Evolutionary conservation across 768 basidiomycete genomes (phyloP).

Genomic region (Kwoniella sp.): DNA sequence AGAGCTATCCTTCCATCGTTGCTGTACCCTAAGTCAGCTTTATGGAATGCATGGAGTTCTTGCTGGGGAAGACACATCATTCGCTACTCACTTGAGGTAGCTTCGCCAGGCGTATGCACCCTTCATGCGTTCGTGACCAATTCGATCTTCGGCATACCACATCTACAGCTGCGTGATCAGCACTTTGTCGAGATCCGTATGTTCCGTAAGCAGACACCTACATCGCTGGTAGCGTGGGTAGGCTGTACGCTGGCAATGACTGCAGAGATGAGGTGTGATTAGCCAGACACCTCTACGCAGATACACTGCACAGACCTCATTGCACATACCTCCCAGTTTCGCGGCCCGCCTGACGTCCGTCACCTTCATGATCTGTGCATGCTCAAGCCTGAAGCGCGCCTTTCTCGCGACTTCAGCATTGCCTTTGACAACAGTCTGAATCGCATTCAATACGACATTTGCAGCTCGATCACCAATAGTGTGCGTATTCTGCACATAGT

Average conservation of each 20-base stretch:
- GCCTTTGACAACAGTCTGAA: constrained; percentile 67
- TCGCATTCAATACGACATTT: constrained; percentile 77
- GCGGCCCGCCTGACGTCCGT: constrained; percentile 73
- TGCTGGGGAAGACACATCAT: too few species aligned
- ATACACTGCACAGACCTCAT: neutral
- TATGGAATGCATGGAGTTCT: neutral
- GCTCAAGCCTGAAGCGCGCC: constrained; percentile 78
- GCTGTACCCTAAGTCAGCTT: constrained; percentile 24
- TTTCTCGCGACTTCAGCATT: constrained; percentile 19
- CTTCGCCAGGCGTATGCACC: constrained; percentile 89
- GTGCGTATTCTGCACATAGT: constrained; percentile 66
- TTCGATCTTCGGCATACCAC: constrained; percentile 82
- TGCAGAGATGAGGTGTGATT: constrained; percentile 48
- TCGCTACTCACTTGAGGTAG: constrained; percentile 65
- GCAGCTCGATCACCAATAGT: constrained; percentile 75
- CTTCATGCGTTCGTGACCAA: constrained; percentile 78
- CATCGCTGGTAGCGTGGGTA: constrained; percentile 73
- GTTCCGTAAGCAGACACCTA: constrained; percentile 14
- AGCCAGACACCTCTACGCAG: neutral
- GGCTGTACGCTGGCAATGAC: constrained; percentile 92
- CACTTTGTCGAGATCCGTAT: neutral
- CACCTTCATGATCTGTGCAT: constrained; percentile 81
- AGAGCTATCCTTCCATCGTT: constrained; percentile 66
- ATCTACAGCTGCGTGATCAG: constrained; percentile 73
- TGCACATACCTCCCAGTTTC: constrained; percentile 68